Evolutionary conservation across 1,139 yeast species (phyloP).

Genomic region (Torulaspora pretoriensis): DNA sequence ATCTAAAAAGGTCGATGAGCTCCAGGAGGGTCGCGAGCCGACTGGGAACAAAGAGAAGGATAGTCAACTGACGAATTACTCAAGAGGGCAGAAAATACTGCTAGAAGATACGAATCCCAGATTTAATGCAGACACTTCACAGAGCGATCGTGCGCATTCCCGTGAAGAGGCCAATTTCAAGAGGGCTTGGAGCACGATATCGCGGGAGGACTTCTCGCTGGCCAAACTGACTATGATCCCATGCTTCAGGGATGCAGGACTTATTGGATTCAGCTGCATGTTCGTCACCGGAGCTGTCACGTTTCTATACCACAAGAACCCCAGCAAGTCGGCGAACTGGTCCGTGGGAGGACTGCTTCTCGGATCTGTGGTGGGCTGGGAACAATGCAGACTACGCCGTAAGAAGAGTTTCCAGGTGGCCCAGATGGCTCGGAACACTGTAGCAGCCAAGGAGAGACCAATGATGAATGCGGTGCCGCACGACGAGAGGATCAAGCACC

Average conservation of each 20-base stretch:
- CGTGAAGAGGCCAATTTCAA: slow-evolving; percentile 33
- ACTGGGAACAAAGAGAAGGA: neutral
- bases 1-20: neutral
- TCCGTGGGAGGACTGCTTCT: slow-evolving; percentile 72
- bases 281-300: slow-evolving; percentile 74
- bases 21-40: neutral
- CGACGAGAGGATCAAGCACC: slow-evolving; percentile 20
- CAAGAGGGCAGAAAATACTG: slow-evolving; percentile 36
- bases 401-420: slow-evolving; percentile 38
- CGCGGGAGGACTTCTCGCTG: slow-evolving; percentile 51
- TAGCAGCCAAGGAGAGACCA: slow-evolving; percentile 43
- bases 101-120: slow-evolving; percentile 41
- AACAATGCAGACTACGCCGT: slow-evolving; percentile 76
- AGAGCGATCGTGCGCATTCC: slow-evolving; percentile 20
- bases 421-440: slow-evolving; percentile 50
- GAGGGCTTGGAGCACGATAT: slow-evolving; percentile 36
- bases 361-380: slow-evolving; percentile 87
- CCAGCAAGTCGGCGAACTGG: slow-evolving; percentile 71
- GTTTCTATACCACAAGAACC: slow-evolving; percentile 61
- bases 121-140: slow-evolving; percentile 33
- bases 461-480: slow-evolving; percentile 34
- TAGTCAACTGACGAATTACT: slow-evolving; percentile 23
- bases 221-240: slow-evolving; percentile 63
- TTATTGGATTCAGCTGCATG: slow-evolving; percentile 83
- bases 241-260: slow-evolving; percentile 84